These are phyloP conservation scores for Talaromyces sp. DNA, from an alignment of 2,329 filamentous ascomycete species.

Conservation along the genomic window DNA sequence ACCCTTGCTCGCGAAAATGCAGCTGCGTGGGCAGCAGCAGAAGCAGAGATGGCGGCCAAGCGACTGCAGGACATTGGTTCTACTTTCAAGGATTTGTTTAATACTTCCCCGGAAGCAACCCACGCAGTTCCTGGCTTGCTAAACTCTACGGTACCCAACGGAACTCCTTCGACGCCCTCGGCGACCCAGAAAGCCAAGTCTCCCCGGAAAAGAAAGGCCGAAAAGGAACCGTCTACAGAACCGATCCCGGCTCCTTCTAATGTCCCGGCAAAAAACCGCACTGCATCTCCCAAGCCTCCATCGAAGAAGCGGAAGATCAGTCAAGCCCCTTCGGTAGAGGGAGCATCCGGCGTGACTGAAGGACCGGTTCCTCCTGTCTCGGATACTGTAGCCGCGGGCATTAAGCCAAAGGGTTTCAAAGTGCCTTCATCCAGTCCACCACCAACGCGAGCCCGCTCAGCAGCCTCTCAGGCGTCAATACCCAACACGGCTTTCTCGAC, in stretches of 20 bases:
- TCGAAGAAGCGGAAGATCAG: constrained; percentile 35
- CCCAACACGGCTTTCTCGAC: neutral
- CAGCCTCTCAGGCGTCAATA: constrained; percentile 1
- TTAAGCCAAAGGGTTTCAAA: neutral
- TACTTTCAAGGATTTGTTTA: constrained; percentile 31
- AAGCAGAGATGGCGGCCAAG: constrained; percentile 33
- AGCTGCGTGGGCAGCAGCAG: constrained; percentile 30
- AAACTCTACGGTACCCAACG: constrained; percentile 1
- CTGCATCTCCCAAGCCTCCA: constrained; percentile 3
- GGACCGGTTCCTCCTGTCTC: constrained; percentile 8
- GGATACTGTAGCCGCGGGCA: neutral
- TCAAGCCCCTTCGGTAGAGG: constrained; percentile 19
- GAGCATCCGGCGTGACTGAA: constrained; percentile 9
- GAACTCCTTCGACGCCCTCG: neutral
- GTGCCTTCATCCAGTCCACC: constrained; percentile 5
- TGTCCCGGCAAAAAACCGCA: neutral
- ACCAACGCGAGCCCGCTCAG: constrained; percentile 6
- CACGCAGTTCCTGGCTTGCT: constrained; percentile 17
- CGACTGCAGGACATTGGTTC: constrained; percentile 32
- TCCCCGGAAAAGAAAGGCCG: constrained; percentile 51
- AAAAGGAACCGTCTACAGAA: constrained; percentile 27
- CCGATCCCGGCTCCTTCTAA: neutral
- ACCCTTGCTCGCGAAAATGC: constrained; percentile 45
- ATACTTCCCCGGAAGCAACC: constrained; percentile 18
- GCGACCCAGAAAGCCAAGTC: constrained; percentile 21